Conservation (phyloP, 164 flowering plant species). For the Macadamia integrifolia region DNA sequence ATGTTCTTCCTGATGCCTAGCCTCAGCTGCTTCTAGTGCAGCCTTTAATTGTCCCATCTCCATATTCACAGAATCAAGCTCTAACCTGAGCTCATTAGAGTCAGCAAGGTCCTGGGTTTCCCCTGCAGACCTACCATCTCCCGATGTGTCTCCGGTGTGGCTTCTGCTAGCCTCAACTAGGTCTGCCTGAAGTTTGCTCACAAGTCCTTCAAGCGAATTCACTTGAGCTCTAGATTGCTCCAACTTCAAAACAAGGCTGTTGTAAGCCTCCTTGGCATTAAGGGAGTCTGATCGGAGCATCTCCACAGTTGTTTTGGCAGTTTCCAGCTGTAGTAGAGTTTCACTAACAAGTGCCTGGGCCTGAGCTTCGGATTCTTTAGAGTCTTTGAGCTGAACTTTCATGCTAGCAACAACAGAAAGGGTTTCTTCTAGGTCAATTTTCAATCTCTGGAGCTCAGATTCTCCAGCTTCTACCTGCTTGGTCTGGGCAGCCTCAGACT, state of each 20-base stretch:
- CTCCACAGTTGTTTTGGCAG: conserved; percentile 45
- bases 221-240: conserved; percentile 40
- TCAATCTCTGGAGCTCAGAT: conserved; percentile 36
- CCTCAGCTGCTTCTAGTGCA: conserved; percentile 16
- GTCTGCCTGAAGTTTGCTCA: conserved; percentile 1
- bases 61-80: background rate
- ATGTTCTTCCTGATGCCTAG: conserved; percentile 34
- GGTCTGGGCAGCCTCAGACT: conserved; percentile 30
- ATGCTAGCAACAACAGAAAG: conserved; percentile 38
- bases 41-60: background rate
- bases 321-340: conserved; percentile 49
- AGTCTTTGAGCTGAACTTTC: conserved; percentile 38
- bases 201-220: background rate
- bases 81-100: background rate
- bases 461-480: conserved; percentile 26
- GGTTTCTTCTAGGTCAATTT: conserved; percentile 42
- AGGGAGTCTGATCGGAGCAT: conserved; percentile 32
- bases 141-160: background rate
- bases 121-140: background rate
- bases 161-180: background rate
- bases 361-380: conserved; percentile 48
- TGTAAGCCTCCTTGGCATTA: conserved; percentile 35
- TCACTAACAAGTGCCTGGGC: conserved; percentile 38
- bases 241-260: conserved; percentile 38
- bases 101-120: background rate